Conservation (phyloP, 1,139 yeast genomes). For the Pichia sp. region DNA sequence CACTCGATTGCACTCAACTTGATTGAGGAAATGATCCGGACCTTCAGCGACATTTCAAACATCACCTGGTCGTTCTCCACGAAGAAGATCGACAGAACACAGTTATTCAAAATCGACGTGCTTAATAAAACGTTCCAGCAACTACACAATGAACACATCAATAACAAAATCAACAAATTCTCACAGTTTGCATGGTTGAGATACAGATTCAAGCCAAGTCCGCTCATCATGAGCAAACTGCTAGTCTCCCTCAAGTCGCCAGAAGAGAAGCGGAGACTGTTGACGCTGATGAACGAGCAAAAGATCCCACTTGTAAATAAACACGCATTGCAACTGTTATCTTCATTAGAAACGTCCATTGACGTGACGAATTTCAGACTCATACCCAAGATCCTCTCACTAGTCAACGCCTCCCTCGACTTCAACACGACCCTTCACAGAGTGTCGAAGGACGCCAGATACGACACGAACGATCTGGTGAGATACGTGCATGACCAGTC, state of each 20-base stretch:
- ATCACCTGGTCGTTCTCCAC: constrained; percentile 5
- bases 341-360: too few relatives aligned
- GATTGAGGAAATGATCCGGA: neutral
- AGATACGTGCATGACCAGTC: constrained; percentile 4
- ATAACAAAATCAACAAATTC: neutral
- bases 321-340: constrained; percentile 8
- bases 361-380: neutral
- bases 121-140: constrained; percentile 14
- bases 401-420: constrained; percentile 9
- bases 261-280: neutral
- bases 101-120: constrained; percentile 10
- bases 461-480: constrained; percentile 11
- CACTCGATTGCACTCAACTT: constrained; percentile 9
- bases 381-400: constrained; percentile 5
- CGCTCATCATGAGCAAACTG: constrained; percentile 8
- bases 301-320: constrained; percentile 19
- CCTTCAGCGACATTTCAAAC: constrained; percentile 1
- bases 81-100: neutral
- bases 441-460: constrained; percentile 11
- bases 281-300: constrained; percentile 13
- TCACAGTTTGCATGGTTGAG: constrained; percentile 9
- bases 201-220: constrained; percentile 16
- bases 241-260: neutral
- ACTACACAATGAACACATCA: constrained; percentile 4
- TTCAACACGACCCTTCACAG: constrained; percentile 15